These are phyloP conservation scores for Cyberlindnera japonica DNA, from an alignment of 805 yeast species.

Conservation along the genomic window DNA sequence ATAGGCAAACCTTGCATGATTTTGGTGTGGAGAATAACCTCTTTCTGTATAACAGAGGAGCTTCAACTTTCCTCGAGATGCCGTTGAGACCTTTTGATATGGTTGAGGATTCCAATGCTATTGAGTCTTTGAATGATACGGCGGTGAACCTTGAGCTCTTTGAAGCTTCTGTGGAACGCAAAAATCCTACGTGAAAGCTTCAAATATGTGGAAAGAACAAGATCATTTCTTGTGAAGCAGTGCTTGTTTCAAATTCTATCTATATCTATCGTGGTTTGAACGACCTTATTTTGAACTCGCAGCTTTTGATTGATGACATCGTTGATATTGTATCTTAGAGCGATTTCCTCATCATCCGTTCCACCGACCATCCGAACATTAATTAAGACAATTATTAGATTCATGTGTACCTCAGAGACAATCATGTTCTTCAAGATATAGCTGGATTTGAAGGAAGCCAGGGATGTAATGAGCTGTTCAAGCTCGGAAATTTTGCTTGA, in stretches of 20 bases:
- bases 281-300: slow-evolving; percentile 26
- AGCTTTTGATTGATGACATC: slow-evolving; percentile 33
- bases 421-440: slow-evolving; percentile 46
- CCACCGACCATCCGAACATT: slow-evolving; percentile 62
- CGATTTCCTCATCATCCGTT: slow-evolving; percentile 63
- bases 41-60: slow-evolving; percentile 27
- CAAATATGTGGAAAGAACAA: background rate
- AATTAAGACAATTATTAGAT: slow-evolving; percentile 53
- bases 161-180: slow-evolving; percentile 46
- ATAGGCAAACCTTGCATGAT: slow-evolving; percentile 22
- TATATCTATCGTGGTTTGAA: slow-evolving; percentile 44
- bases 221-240: too few relatives aligned
- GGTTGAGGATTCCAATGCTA: slow-evolving; percentile 53
- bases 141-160: slow-evolving; percentile 52
- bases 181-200: slow-evolving; percentile 34
- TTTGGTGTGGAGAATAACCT: slow-evolving; percentile 21
- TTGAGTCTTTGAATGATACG: slow-evolving; percentile 46
- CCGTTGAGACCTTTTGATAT: slow-evolving; percentile 49
- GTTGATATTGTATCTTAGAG: slow-evolving; percentile 46
- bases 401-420: slow-evolving; percentile 60
- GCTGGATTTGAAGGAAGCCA: slow-evolving; percentile 49
- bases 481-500: slow-evolving; percentile 37
- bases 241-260: slow-evolving; percentile 31
- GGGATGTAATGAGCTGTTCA: slow-evolving; percentile 39
- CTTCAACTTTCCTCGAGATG: slow-evolving; percentile 34